Conservation (phyloP, 2,329 filamentous ascomycete species). For the Stromatinia cepivora region DNA sequence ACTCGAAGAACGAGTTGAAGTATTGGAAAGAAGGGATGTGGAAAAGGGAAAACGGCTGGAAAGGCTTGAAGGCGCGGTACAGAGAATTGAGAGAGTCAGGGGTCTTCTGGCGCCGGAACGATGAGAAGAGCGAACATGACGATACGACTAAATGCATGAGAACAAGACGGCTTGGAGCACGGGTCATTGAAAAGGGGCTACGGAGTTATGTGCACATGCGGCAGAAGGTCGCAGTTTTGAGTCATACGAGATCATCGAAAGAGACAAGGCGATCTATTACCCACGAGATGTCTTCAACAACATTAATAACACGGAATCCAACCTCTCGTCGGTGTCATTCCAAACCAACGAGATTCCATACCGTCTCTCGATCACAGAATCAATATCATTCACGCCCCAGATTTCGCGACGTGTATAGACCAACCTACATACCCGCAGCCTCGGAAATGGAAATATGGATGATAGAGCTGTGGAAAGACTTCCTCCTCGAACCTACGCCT, state of each 20-base stretch:
- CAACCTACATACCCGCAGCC: conserved; percentile 19
- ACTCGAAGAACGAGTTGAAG: conserved; percentile 68
- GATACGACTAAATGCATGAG: conserved; percentile 13
- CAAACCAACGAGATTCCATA: neutral
- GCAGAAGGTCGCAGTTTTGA: conserved; percentile 12
- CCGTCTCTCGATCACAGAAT: neutral
- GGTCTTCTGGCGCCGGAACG: conserved; percentile 50
- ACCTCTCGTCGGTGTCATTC: neutral
- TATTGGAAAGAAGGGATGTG: conserved; percentile 67
- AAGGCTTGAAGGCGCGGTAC: conserved; percentile 68
- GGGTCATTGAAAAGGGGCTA: conserved; percentile 26
- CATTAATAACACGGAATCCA: neutral
- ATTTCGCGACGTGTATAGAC: conserved; percentile 15
- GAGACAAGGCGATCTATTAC: neutral
- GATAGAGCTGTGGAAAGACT: conserved; percentile 34
- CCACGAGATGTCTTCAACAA: neutral
- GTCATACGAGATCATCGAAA: conserved; percentile 3
- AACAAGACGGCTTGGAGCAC: conserved; percentile 18
- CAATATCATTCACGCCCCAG: conserved; percentile 10
- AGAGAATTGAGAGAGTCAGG: conserved; percentile 69
- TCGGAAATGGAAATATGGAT: conserved; percentile 33
- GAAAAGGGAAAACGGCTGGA: conserved; percentile 71
- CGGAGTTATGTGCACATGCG: conserved; percentile 32
- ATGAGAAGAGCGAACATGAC: conserved; percentile 26
- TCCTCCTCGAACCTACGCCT: conserved; percentile 37